Conservation (phyloP, 2,329 filamentous ascomycete species). For the Penicillium sp. region DNA sequence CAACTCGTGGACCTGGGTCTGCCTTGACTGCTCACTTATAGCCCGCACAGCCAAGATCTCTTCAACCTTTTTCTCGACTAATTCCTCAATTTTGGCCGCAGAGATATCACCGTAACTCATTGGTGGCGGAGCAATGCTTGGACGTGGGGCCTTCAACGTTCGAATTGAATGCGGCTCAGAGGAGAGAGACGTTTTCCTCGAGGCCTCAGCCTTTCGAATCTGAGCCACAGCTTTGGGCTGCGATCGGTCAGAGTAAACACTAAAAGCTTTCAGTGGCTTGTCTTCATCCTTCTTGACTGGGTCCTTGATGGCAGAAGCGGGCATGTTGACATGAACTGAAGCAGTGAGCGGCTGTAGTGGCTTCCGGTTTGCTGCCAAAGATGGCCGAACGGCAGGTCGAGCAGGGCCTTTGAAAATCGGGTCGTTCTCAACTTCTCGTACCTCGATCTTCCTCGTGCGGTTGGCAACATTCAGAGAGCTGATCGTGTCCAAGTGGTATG, state of each 20-base stretch:
- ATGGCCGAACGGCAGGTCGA: conserved; percentile 50
- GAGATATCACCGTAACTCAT: conserved; percentile 57
- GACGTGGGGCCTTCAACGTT: conserved; percentile 53
- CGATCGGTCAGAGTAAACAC: conserved; percentile 76
- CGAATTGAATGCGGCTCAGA: conserved; percentile 41
- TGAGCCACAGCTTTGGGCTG: conserved; percentile 47
- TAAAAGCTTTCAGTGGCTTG: conserved; percentile 81
- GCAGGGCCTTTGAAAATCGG: conserved; percentile 79
- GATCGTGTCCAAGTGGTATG: conserved; percentile 90
- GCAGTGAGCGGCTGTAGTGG: conserved; percentile 76
- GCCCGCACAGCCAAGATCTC: conserved; percentile 82
- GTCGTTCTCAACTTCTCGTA: conserved; percentile 93
- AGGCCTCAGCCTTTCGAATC: conserved; percentile 42
- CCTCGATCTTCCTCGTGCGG: conserved; percentile 92
- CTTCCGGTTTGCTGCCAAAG: conserved; percentile 61
- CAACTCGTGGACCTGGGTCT: conserved; percentile 54
- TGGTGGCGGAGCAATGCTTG: conserved; percentile 29
- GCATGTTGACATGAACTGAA: conserved; percentile 71
- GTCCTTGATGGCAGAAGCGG: conserved; percentile 54
- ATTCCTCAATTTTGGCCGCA: conserved; percentile 78
- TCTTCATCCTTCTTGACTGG: conserved; percentile 56
- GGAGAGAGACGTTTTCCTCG: conserved; percentile 48
- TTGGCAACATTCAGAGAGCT: conserved; percentile 95
- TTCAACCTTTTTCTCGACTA: conserved; percentile 88
- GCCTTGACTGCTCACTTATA: conserved; percentile 55